A percentile compares a stretch with the other conserved stretches of the same genome.
Conservation (phyloP, 2,329 filamentous ascomycete species). For the Torrubiella hemipterigena region DNA sequence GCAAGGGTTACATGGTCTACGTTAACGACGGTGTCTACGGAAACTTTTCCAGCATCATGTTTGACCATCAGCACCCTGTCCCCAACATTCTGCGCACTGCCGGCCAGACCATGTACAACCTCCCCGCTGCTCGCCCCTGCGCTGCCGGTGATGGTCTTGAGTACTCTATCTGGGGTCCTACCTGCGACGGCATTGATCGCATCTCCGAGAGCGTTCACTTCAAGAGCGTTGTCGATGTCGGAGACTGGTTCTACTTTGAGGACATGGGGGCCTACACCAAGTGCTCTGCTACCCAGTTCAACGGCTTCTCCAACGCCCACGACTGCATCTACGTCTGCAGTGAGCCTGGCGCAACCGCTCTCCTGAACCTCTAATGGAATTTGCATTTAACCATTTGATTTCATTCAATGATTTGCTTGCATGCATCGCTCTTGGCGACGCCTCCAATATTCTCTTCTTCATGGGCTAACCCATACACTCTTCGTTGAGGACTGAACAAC, state of each 20-base stretch:
- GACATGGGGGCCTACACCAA: conserved; percentile 98
- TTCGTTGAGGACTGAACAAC: too few relatives aligned
- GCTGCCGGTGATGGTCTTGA: conserved; percentile 45
- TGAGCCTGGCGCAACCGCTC: conserved; percentile 71
- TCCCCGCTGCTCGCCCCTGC: conserved; percentile 33
- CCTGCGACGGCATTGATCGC: conserved; percentile 94
- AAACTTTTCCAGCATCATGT: conserved; percentile 99
- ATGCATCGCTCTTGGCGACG: too few relatives aligned
- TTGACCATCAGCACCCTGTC: conserved; percentile 87
- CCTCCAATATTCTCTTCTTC: too few relatives aligned
- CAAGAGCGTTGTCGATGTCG: conserved; percentile 67
- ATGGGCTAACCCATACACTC: too few relatives aligned
- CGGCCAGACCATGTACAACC: conserved; percentile 46
- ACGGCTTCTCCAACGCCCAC: conserved; percentile 87
- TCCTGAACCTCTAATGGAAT: conserved; percentile 34
- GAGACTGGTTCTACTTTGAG: conserved; percentile 98
- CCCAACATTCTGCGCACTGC: conserved; percentile 65
- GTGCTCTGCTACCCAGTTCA: conserved; percentile 96
- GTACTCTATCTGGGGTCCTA: conserved; percentile 97
- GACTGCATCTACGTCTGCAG: conserved; percentile 92
- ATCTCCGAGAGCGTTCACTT: conserved; percentile 76
- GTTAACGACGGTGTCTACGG: conserved; percentile 96
- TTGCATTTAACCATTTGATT: neutral
- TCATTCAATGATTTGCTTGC: too few relatives aligned
- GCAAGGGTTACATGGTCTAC: conserved; percentile 88